Base-by-base conservation (phyloP, 164 flowering plant species). In the Protea cynaroides region DNA sequence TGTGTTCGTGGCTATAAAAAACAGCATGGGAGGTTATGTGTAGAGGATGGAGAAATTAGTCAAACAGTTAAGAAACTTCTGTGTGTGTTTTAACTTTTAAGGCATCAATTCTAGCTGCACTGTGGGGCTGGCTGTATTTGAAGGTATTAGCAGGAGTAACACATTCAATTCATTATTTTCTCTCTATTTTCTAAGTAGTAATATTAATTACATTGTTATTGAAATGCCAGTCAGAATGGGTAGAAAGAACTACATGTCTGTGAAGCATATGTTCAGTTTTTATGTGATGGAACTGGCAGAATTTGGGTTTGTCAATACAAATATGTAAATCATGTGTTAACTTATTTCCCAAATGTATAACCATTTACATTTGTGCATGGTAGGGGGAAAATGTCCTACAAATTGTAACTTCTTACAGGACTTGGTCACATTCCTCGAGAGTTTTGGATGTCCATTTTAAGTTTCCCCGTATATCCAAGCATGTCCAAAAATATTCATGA, bases 1-100 rank as follows among this genome's bases (percentile, higher is more conserved):
- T 94, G 99, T 73, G 52, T 47, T 58, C 81, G 36, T 65, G 99
- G 97, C 8, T 94, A 84, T 74, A 77, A 73, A 71, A 81, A n/a
- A n/a, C n/a, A 74, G 76, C 78, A 72, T 55, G 94, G 96, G 61
- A 86, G 72, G 40, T 58, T 66, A 56, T 95, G 99, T 68, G 67
- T 90, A 25, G 96, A 88, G 77, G 99, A 92, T 73, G 85, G 94
- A 72, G 86, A 82, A 69, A 76, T 92, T 43, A 79, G 78, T 79
- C 80, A 80, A 72, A 75, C 82, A 63, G 92, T 94, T 64, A 79
- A 77, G 79, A 82, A 79, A 73, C 79, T 95, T n/a, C n/a, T n/a
- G n/a, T 78, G 99, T 94, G 62, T 51, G 86, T 77, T 25, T n/a
- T n/a, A n/a, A n/a, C n/a, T n/a, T 25, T 65, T 13, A 14, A 58